These are phyloP conservation scores for Porcisia hertigi DNA, from an alignment of 208 protist genomes.

Conservation along the genomic window DNA sequence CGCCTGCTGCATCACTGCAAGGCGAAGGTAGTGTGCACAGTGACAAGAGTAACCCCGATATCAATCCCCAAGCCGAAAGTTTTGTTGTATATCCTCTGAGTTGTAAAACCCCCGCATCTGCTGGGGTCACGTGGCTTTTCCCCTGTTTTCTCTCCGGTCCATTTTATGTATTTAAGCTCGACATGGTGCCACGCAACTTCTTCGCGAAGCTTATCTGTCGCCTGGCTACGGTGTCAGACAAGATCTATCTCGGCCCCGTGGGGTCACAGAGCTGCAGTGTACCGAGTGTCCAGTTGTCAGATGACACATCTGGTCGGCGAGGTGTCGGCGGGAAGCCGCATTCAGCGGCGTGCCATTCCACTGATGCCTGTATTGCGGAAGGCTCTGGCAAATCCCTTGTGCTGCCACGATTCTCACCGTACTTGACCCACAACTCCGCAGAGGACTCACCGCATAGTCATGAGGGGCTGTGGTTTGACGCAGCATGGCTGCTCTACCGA, in stretches of 20 bases:
- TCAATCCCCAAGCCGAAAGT: constrained; percentile 28
- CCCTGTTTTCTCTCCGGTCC: constrained; percentile 71
- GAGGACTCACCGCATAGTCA: constrained; percentile 7
- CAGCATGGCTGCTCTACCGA: constrained; percentile 28
- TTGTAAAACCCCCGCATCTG: constrained; percentile 48
- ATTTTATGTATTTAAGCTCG: constrained; percentile 82
- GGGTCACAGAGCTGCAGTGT: constrained; percentile 15
- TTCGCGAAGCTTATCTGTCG: constrained; percentile 72
- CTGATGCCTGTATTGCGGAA: constrained; percentile 10
- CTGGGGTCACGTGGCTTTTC: constrained; percentile 54
- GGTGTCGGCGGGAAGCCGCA: not conserved
- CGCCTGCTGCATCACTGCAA: not conserved
- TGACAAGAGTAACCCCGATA: not conserved
- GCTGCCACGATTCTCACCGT: constrained; percentile 13
- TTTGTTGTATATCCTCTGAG: constrained; percentile 71
- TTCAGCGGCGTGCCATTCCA: not conserved
- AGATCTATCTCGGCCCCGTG: constrained; percentile 64
- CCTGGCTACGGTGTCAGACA: constrained; percentile 38
- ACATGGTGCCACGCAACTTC: constrained; percentile 74
- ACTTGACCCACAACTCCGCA: not conserved
- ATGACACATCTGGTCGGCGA: not conserved
- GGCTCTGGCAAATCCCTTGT: constrained; percentile 7
- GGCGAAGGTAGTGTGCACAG: not conserved
- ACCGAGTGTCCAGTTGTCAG: constrained; percentile 2
- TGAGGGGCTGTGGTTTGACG: constrained; percentile 30